Base-by-base conservation (phyloP, 148 eudicot species). In the Polygonum aviculare region DNA sequence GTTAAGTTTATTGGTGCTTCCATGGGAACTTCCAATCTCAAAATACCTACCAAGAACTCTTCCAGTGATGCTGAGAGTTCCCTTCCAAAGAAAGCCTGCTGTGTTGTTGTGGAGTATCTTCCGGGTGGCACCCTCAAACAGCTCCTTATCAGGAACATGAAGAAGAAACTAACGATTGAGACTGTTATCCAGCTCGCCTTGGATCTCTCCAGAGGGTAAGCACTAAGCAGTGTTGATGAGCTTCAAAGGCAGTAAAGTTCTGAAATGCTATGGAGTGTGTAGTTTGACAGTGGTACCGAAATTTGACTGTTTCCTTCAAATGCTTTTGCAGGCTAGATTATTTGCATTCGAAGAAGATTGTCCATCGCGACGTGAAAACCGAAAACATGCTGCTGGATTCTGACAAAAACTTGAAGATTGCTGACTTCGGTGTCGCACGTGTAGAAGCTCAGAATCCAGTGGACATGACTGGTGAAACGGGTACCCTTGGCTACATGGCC, bases 381-480 rank as follows among this genome's bases (percentile, higher is more conserved):
- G 98, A 93, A 81, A 93, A 93, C 59, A 91, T 91, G 96, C 81
- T 93, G 81, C 72, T 93, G 35, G 98, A 93, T 80, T 19, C 73
- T 52, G 70, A 76, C 19, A 79, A 86, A 69, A 89, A 74, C 45
- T 55, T 93, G 18, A 93, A 91, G 84, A 91, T 93, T 78, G 96
- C 96, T 21, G 98, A 91, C 83, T 93, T 93, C 84, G 98, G 97
- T 62, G 97, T 93, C 74, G 97, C 98, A 76, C 92, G 97, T 72
- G 92, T 88, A 31, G 97, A 93, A 85, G 94, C 97, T 19, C 94
- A 88, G 41, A 90, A 93, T 82, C 94, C 94, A 47, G 79, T 80
- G 69, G 98, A 91, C 75, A 91, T 93, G 98, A 93, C 98, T 15
- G 98, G 97, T 78, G 87, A 87, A 81, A 93, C 98, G 33, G 97